Base-by-base conservation (phyloP, 2,329 filamentous ascomycete genomes). In the Talaromyces amestolkiae region DNA sequence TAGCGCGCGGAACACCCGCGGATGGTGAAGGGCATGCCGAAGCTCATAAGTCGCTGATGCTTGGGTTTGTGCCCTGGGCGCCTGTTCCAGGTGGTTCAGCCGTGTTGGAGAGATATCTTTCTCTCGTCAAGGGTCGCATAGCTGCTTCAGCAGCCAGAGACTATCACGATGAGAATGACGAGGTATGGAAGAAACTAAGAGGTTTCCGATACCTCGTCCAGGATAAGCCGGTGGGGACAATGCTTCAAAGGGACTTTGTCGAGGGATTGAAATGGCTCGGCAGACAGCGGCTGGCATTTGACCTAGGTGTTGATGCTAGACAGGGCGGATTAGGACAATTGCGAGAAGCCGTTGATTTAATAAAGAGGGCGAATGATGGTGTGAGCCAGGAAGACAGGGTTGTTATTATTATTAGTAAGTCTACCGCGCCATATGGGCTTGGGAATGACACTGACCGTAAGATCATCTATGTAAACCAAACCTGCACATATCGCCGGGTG, bases 401-500 rank as follows among this genome's bases (percentile, higher is more conserved):
- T 72, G 86, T 89, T 39, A 86, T 93, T 72, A 83, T 96, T 61
- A 79, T 96, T 70, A 92, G 90, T 73, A 71, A 66, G 72, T 71
- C 70, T 56, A 5, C n/a, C 51, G 60, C 15, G 64, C 58, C 43
- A 15, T 59, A 59, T 15, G 8, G 19, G 35, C 3, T 19, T 54
- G 10, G 1, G 13, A 2, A 4, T 1, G 11, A 24, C 37, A 39
- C 53, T 56, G 53, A 56, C 31, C 3, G 31, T n/a, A 22, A 93
- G 91, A 97, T 77, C 93, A 97, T 78, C 85, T 97, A 70, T 93
- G 92, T 84, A 97, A 97, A 79, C 93, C 93, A 1, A 88, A 94
- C 75, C 81, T 96, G 33, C 83, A 83, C 37, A 83, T 91, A 15
- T 61, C 69, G 69, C 68, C 68, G 81, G 77, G 41, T 69, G 2